Evolutionary conservation across 2,329 filamentous ascomycete genomes (phyloP), one percentile per base, ranked within the genome.

Genomic region (Hysterium pulicare): DNA sequence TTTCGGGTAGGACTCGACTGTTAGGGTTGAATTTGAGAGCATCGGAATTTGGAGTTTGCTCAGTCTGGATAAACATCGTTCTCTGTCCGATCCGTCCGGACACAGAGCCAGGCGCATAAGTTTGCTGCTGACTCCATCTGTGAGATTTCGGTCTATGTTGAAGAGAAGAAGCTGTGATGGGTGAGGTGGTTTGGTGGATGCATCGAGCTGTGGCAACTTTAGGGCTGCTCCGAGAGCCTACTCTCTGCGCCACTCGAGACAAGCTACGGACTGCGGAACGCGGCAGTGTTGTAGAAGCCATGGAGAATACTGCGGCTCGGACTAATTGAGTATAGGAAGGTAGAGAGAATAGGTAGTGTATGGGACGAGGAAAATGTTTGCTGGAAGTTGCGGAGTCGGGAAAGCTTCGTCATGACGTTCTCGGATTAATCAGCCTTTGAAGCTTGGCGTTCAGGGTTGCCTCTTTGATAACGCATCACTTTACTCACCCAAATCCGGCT

Each of bases 11-110:
- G 39, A 98, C 82, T 30, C 80, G 81, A 68, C 89, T 83, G 70
- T 96, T 95, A 2, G 93, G 93, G 30, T 94, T 79, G 71, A 98
- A 98, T 72, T 98, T 98, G 60, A 97, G 78, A 24, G 90, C 90
- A 72, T 97, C 90, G n/a, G 83, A 77, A 70, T 98, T 98, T 20
- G 93, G 93, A 1, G 93, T 98, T 52, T 79, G 81, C 64, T 97
- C 91, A 4, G 91, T 97, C 71, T 98, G 93, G 62, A 98, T 98
- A 74, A 97, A 98, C 68, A 98, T 95, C 19, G 83, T 90, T 51
- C 91, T 84, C 37, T 61, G 56, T 23, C 53, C 46, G 17, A 57
- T 84, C 37, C 61, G 56, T 23, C 53, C 46, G 17, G 57, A 40
- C 9, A 47, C 42, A 17, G 47, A 40, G 11, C 42, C 47, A 3